These are phyloP conservation scores for Lunularia cruciata DNA, from an alignment of 225 moss, liverwort and hornwort species.

Conservation along the genomic window DNA sequence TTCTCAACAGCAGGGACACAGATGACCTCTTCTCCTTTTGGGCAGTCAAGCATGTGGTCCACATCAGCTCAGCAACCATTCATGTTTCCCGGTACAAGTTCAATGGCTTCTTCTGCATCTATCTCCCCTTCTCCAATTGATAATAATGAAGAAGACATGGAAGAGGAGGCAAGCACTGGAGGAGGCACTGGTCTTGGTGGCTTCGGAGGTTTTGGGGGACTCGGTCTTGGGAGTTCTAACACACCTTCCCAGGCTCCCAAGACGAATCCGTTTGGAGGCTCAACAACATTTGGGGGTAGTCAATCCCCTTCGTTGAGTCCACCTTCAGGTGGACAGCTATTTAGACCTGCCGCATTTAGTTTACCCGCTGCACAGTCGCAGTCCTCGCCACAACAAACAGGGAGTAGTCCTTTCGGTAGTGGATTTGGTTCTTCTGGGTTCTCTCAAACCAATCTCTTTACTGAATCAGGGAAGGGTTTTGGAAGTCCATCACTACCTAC, in stretches of 20 bases:
- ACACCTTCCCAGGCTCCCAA: slow-evolving; percentile 58
- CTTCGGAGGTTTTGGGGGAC: slow-evolving; percentile 73
- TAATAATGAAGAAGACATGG: slow-evolving; percentile 32
- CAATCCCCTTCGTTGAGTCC: slow-evolving; percentile 48
- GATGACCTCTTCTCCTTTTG: slow-evolving; percentile 23
- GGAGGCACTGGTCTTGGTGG: slow-evolving; percentile 50
- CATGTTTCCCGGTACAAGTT: slow-evolving; percentile 45
- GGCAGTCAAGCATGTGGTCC: slow-evolving; percentile 37
- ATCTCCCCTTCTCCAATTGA: slow-evolving; percentile 22
- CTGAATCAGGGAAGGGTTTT: slow-evolving; percentile 62
- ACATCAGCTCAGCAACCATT: slow-evolving; percentile 31
- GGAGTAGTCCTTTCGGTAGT: slow-evolving; percentile 62
- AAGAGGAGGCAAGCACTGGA: slow-evolving; percentile 95
- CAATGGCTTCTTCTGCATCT: slow-evolving; percentile 29
- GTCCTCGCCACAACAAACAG: slow-evolving; percentile 61
- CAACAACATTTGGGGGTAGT: slow-evolving; percentile 51
- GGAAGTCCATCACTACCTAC: slow-evolving; percentile 62
- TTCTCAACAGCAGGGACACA: slow-evolving; percentile 28
- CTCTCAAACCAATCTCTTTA: slow-evolving; percentile 53
- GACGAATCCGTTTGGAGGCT: slow-evolving; percentile 63
- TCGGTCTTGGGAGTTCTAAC: slow-evolving; percentile 64
- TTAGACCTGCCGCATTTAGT: slow-evolving; percentile 87
- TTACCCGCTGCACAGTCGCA: slow-evolving; percentile 87
- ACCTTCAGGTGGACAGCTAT: slow-evolving; percentile 67
- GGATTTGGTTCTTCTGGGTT: slow-evolving; percentile 62